Conservation (phyloP, 1,284 basidiomycete genomes). For the Xerocomus nothofagi region DNA sequence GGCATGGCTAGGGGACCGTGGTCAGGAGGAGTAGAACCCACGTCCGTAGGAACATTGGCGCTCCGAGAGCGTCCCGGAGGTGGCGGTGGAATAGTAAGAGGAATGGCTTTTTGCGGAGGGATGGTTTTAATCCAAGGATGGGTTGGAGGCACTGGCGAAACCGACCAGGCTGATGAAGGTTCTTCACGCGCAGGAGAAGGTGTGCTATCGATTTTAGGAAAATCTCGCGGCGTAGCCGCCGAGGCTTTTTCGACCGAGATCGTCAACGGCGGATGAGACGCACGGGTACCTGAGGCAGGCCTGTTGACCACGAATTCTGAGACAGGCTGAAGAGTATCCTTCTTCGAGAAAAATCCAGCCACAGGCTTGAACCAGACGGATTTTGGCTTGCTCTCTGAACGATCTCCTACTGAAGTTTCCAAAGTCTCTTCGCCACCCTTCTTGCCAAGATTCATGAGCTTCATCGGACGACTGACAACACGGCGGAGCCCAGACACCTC, state of each 20-base stretch:
- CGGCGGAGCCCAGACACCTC: conserved; percentile 15
- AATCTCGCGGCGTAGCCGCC: conserved; percentile 20
- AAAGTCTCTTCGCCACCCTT: conserved; percentile 38
- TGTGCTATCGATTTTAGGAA: conserved; percentile 38
- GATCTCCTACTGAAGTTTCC: conserved; percentile 20
- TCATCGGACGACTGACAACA: conserved; percentile 41
- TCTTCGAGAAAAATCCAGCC: conserved; percentile 27
- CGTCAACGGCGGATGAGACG: conserved; percentile 41
- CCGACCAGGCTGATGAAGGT: conserved; percentile 42
- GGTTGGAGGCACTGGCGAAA: conserved; percentile 38
- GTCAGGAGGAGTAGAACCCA: conserved; percentile 26
- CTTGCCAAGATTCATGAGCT: conserved; percentile 47
- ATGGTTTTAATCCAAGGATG: conserved; percentile 40
- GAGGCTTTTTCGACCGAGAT: conserved; percentile 44
- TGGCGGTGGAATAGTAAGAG: conserved; percentile 28
- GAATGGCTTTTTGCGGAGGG: conserved; percentile 32
- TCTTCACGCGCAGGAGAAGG: conserved; percentile 28
- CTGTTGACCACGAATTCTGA: conserved; percentile 28
- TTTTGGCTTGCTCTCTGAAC: conserved; percentile 22
- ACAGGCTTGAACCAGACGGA: conserved; percentile 31
- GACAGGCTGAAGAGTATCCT: conserved; percentile 8
- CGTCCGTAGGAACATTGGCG: conserved; percentile 33
- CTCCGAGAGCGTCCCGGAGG: conserved; percentile 31
- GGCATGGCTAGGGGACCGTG: conserved; percentile 45
- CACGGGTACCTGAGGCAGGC: conserved; percentile 16